Percentiles rank a stretch among this genome's conserved stretches.
Evolutionary conservation across 345 rosid species (phyloP).

Genomic region (Eucalyptus victrix): DNA sequence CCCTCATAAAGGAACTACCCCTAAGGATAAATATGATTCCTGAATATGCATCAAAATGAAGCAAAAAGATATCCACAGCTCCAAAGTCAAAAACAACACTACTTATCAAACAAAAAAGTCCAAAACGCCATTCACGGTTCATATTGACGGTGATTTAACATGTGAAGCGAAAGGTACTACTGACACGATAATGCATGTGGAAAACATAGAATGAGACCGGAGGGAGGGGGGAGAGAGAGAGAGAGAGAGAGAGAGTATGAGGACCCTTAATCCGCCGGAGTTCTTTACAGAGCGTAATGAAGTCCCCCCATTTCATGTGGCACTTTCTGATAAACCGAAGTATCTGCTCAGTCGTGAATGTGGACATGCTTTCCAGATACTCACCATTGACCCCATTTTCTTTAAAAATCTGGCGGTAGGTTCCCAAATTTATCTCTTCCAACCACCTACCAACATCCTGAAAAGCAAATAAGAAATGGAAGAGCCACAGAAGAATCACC

Average conservation of each 20-base stretch:
- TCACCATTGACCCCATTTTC: conserved; percentile 91
- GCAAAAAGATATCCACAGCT: neutral
- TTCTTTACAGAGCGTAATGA: conserved; percentile 92
- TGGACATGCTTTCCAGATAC: conserved; percentile 91
- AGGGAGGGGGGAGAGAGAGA: neutral
- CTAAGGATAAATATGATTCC: neutral
- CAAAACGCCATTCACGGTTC: neutral
- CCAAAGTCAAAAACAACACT: neutral
- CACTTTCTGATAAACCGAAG: conserved; percentile 91
- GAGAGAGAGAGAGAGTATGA: neutral
- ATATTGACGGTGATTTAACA: neutral
- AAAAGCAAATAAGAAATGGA: neutral
- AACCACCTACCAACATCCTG: conserved; percentile 97
- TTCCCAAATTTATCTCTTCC: conserved; percentile 80
- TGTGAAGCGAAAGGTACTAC: neutral
- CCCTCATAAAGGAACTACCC: neutral
- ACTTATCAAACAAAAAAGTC: neutral
- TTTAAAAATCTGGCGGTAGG: conserved; percentile 78
- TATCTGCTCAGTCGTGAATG: conserved; percentile 94
- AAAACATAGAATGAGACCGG: neutral
- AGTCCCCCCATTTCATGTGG: conserved; percentile 99
- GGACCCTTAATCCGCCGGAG: conserved; percentile 91
- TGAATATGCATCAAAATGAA: neutral
- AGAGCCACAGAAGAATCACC: neutral
- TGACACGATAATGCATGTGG: neutral